Conservation (phyloP, 257 asterid species). For the Datura wrightii region DNA sequence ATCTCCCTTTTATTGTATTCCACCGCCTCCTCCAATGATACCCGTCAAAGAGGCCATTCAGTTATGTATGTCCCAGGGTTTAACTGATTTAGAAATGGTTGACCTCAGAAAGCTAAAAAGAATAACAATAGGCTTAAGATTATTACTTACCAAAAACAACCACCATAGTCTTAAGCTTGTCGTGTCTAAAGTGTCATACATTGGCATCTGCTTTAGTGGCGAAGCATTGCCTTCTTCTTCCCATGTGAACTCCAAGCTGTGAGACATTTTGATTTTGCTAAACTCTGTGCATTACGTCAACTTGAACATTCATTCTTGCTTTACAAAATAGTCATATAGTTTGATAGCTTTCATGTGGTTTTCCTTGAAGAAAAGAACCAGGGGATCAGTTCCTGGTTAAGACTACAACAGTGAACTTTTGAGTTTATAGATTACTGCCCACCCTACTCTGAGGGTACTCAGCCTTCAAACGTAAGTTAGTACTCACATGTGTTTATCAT, state of each 20-base stretch:
- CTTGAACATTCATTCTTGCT: not conserved
- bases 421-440: not conserved
- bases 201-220: not conserved
- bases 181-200: not conserved
- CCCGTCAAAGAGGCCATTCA: not conserved
- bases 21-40: not conserved
- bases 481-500: not conserved
- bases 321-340: not conserved
- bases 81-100: not conserved
- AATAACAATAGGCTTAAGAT: not conserved
- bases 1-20: not conserved
- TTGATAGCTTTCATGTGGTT: slow-evolving; percentile 5
- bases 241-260: not conserved
- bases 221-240: not conserved
- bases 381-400: not conserved
- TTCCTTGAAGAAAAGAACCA: not conserved
- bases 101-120: not conserved
- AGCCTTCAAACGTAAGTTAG: not conserved
- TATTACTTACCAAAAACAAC: not conserved
- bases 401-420: not conserved
- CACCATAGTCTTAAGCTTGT: not conserved
- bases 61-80: not conserved
- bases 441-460: not conserved
- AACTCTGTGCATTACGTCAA: not conserved
- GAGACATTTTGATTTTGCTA: not conserved